Evolutionary conservation across 1,139 yeast species (phyloP).

Genomic region (Candida pseudoviswanathii): DNA sequence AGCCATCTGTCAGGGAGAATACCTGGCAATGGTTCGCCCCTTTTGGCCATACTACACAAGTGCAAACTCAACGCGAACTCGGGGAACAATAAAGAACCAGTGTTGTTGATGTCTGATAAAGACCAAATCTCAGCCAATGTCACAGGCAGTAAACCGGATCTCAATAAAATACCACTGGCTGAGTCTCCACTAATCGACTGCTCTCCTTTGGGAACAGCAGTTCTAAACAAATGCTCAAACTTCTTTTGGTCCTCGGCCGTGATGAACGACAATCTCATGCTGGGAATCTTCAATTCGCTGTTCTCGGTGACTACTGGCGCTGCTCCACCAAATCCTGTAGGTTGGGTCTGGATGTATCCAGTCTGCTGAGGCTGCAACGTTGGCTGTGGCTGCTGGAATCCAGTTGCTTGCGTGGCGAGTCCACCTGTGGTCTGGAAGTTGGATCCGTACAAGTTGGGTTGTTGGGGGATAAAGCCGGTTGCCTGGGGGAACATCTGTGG

Average conservation of each 20-base stretch:
- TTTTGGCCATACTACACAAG: conserved; percentile 74
- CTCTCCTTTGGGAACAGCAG: conserved; percentile 77
- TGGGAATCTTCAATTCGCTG: conserved; percentile 55
- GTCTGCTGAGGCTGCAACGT: conserved; percentile 30
- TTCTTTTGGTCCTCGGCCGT: conserved; percentile 83
- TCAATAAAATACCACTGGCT: conserved; percentile 77
- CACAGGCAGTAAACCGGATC: conserved; percentile 77
- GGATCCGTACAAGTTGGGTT: conserved; percentile 15
- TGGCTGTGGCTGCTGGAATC: conserved; percentile 20
- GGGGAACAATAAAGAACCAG: conserved; percentile 86
- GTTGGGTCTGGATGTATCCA: conserved; percentile 39
- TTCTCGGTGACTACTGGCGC: conserved; percentile 35
- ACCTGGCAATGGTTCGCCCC: conserved; percentile 77
- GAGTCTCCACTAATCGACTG: conserved; percentile 74
- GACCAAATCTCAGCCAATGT: conserved; percentile 90
- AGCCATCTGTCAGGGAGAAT: conserved; percentile 69
- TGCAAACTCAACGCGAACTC: conserved; percentile 94
- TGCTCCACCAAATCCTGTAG: conserved; percentile 36
- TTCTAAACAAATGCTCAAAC: conserved; percentile 79
- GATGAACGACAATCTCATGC: conserved; percentile 77
- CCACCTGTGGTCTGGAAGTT: conserved; percentile 22
- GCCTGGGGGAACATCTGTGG: conserved; percentile 15
- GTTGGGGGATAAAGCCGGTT: conserved; percentile 23
- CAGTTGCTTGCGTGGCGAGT: conserved; percentile 32
- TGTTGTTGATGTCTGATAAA: conserved; percentile 80